Evolutionary conservation across 495 filamentous ascomycete genomes (phyloP), one percentile per base, ranked within the genome.

Genomic region (Thermothielavioides terrestris): DNA sequence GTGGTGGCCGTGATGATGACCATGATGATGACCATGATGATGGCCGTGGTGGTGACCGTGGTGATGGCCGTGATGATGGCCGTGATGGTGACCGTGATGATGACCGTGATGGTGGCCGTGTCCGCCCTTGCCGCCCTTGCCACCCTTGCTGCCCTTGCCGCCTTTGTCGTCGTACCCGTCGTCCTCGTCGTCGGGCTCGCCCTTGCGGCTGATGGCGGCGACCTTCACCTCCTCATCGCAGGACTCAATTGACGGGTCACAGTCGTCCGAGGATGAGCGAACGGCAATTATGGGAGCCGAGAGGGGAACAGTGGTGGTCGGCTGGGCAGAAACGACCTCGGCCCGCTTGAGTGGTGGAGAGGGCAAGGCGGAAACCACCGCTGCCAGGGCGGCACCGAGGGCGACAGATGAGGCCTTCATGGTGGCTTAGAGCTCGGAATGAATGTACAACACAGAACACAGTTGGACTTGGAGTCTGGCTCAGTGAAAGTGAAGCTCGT

Each of bases 331-430:
- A 21, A 32, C 21, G 23, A 11, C 21, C 26, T 46, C 32, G n/a
- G 34, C 8, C 7, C 44, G 34, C 0, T 15, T 25, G 44, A 15
- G 9, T 1, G 34, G 8, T 1, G 7, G 8, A 3, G n/a, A 20
- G 39, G 44, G 51, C 20, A 46, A 11, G 15, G 32, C 44, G 22
- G n/a, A 37, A 2, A 12, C 34, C 8, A 40, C 22, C 3, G 23
- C 37, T 25, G 49, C 51, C 22, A 55, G 18, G 27, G 57, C 52
- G 30, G 57, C 42, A 17, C 49, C 47, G 43, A 57, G 30, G 49
- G 45, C 55, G 30, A 58, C 32, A 31, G 53, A 27, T 12, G 52
- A 51, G 21, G 54, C 53, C 48, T 58, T 62, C 59, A 62, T 62
- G 42, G 44, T 45, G 10, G 23, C 11, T 5, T 5, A 11, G 27